Evolutionary conservation across 2,329 filamentous ascomycete species (phyloP).

Genomic region (Apiospora sp.): DNA sequence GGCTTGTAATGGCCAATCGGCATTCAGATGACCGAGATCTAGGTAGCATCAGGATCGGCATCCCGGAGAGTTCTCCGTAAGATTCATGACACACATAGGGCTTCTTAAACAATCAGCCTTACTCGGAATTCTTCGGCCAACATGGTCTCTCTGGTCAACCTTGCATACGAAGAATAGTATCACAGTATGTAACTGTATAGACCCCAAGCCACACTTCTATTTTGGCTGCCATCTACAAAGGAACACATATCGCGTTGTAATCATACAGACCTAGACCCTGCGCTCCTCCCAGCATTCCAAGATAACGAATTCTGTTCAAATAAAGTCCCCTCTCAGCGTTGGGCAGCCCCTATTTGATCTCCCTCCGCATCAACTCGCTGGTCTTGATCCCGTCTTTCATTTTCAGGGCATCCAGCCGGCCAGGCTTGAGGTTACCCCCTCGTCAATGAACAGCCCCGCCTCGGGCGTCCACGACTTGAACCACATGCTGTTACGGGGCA

Average conservation of each 20-base stretch:
- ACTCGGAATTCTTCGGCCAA: background rate
- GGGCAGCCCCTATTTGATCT: too few species aligned
- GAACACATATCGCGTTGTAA: background rate
- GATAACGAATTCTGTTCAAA: background rate
- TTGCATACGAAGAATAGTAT: too few species aligned
- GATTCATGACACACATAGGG: background rate
- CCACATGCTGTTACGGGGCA: conserved; percentile 4
- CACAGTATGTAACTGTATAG: background rate
- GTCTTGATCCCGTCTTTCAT: background rate
- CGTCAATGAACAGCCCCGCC: background rate
- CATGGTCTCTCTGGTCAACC: background rate
- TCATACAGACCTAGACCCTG: background rate
- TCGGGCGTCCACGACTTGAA: conserved; percentile 28
- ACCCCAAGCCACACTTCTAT: background rate
- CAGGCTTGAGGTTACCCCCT: background rate
- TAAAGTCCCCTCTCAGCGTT: background rate
- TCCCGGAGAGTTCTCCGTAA: background rate
- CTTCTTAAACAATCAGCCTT: background rate
- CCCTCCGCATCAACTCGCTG: background rate
- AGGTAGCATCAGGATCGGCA: background rate
- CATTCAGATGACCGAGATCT: background rate
- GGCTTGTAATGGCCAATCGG: background rate
- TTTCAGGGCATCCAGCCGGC: background rate
- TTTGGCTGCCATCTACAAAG: background rate
- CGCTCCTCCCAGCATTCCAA: background rate